Evolutionary conservation across 2,329 filamentous ascomycete species (phyloP).

Genomic region (Penicillium sp.): DNA sequence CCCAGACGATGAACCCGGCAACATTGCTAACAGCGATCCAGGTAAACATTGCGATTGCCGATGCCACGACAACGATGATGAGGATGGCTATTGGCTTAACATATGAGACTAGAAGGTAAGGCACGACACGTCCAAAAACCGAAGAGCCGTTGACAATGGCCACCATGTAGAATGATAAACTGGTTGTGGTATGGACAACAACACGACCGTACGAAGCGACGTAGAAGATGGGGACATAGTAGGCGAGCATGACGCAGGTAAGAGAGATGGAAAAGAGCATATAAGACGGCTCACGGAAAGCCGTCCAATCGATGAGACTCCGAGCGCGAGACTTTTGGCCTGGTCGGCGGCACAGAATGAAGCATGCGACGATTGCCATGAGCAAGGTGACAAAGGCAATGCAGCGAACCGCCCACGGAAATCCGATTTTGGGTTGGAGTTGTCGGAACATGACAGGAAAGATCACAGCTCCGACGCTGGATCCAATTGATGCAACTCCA

Average conservation of each 20-base stretch:
- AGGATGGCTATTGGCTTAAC: constrained; percentile 33
- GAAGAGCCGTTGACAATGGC: constrained; percentile 58
- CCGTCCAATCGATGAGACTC: constrained; percentile 44
- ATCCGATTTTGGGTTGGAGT: constrained; percentile 61
- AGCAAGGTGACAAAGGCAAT: constrained; percentile 59
- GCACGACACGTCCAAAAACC: constrained; percentile 55
- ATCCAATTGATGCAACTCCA: constrained; percentile 61
- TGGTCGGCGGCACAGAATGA: constrained; percentile 45
- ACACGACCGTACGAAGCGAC: constrained; percentile 49
- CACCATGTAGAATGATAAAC: constrained; percentile 52
- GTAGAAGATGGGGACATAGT: constrained; percentile 53
- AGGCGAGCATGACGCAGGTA: constrained; percentile 51
- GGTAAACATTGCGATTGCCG: constrained; percentile 37
- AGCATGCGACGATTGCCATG: constrained; percentile 38
- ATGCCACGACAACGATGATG: constrained; percentile 23
- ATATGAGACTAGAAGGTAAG: constrained; percentile 45
- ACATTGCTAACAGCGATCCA: constrained; percentile 31
- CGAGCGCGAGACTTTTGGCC: constrained; percentile 41
- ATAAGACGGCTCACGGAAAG: constrained; percentile 47
- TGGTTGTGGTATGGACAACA: constrained; percentile 54
- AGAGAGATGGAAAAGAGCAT: constrained; percentile 50
- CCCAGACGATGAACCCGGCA: constrained; percentile 36
- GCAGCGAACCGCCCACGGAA: constrained; percentile 62
- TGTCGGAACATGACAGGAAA: constrained; percentile 61
- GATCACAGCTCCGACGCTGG: constrained; percentile 62